Base-by-base conservation (phyloP, 108 stramenopile genomes). In the Ochromonas danica region DNA sequence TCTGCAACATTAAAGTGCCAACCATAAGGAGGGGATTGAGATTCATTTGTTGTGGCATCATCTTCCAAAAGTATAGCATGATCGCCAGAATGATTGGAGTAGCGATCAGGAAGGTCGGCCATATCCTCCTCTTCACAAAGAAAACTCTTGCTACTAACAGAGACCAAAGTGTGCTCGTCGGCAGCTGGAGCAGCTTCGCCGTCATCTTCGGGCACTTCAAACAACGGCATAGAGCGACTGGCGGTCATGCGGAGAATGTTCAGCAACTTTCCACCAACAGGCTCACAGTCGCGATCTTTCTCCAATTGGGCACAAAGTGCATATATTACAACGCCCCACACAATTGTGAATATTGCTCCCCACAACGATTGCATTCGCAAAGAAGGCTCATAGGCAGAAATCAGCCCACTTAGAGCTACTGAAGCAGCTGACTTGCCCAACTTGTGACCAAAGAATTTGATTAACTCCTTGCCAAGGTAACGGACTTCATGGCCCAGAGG, bases 401-500 rank as follows among this genome's bases (percentile, higher is more conserved):
- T 67, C 17, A 67, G 31, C 6, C 27, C 27, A 36, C 63, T 67
- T 36, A 67, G 25, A 10, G 31, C 63, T 36, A 67, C 3, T 36
- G 63, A 67, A 67, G 63, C 63, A 35, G 63, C 63, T 36, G 63
- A 67, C 25, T 67, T 67, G 6, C 63, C 63, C 30, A 67, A 33
- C 35, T 75, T 75, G 28, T 75, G 72, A 57, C 72, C 72, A 60
- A 75, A 75, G 31, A 75, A 75, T 36, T 60, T 75, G 45, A 75
- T 41, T 41, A 75, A 75, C 38, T 75, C 72, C 38, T 75, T 75
- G 14, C 72, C 72, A 6, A 75, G 10, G 31, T 75, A 75, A 6
- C 72, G 14, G 3, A 75, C 72, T 10, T 75, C 72, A 36, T 45
- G 51, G 6, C 72, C 51, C 31, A 75, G 17, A 6, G 51, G 51